phyloP scores from a whole-genome alignment of 176 grass and related monocot genomes.

The Hsuehochloa calcarea region DNA sequence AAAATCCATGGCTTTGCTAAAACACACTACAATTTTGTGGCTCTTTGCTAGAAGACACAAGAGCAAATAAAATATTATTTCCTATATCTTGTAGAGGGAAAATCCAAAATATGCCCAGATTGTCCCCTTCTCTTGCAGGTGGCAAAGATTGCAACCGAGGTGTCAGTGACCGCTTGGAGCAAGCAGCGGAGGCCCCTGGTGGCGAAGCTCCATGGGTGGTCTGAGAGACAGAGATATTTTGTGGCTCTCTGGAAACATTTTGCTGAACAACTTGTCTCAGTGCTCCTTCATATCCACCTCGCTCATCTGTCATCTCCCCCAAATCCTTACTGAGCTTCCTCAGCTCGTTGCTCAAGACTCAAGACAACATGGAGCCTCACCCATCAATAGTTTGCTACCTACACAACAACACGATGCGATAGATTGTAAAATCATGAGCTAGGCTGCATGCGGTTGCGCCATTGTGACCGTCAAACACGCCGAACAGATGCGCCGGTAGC shows the following conservation, averaged over 20 bases:
- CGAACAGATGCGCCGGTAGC: conserved; percentile 56
- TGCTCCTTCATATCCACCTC: conserved; percentile 54
- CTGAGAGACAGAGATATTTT: too few relatives aligned
- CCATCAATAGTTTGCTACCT: conserved; percentile 61
- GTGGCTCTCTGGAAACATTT: conserved; percentile 47
- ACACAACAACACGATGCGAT: not conserved
- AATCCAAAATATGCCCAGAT: too few relatives aligned
- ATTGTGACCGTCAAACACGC: conserved; percentile 69
- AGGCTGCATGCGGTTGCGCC: not conserved
- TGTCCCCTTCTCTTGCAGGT: too few relatives aligned
- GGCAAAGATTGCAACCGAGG: too few relatives aligned
- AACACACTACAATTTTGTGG: too few relatives aligned
- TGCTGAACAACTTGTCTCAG: conserved; percentile 41
- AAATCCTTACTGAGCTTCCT: not conserved
- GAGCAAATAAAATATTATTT: too few relatives aligned
- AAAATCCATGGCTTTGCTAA: too few relatives aligned
- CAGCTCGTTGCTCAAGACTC: not conserved
- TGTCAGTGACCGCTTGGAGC: too few relatives aligned
- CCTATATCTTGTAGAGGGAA: too few relatives aligned
- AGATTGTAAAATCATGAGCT: not conserved
- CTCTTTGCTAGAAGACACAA: too few relatives aligned
- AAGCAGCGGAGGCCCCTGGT: too few relatives aligned
- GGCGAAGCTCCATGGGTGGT: too few relatives aligned
- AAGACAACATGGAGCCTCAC: conserved; percentile 44
- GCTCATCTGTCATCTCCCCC: not conserved